Base-by-base conservation (phyloP, 345 rosid species). In the Corchorus capsularis region DNA sequence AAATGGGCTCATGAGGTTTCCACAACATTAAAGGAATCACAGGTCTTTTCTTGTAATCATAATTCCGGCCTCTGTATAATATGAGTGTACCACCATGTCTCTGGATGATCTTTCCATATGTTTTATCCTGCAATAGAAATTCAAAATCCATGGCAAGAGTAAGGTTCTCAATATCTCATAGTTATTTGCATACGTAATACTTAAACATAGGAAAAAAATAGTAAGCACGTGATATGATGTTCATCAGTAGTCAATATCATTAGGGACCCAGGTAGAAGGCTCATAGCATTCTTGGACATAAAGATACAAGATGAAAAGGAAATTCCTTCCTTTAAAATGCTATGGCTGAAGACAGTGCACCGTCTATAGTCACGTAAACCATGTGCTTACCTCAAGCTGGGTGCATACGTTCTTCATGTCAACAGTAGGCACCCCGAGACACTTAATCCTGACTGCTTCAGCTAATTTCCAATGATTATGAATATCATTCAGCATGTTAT, bases 381-480 rank as follows among this genome's bases (percentile, higher is more conserved):
- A 55, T 62, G 34, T 83, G 93, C 98, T 98, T 93, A 94, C 98
- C 99, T 93, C 96, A 68, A 93, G 97, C 75, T 95, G 98, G 79
- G 77, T 27, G 82, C 91, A 88, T 5, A 93, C 89, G 52, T 93
- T 96, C 79, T 92, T 90, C 97, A 96, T 94, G 71, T 94, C 92
- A 53, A 96, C 91, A 4, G 99, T 96, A 0, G 94, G 91, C 59
- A 94, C 94, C 57, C 98, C 97, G 39, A 96, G 87, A 77, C 97
- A 93, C 88, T 85, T 92, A 54, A 96, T 83, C 79, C 99, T 89
- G 73, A 92, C 93, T 6, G 95, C 95, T 83, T 93, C 98, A 43
- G 77, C 81, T 75, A 81, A 87, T 80, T 82, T 88, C 97, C 97
- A 96, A 49, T 92, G 91, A 78, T 90, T 92, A 79, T 91, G 91